A percentile compares a stretch with the other conserved stretches of the same genome.
These are phyloP conservation scores for Fusarium globosum DNA, from an alignment of 2,329 filamentous ascomycete genomes.

Conservation along the genomic window DNA sequence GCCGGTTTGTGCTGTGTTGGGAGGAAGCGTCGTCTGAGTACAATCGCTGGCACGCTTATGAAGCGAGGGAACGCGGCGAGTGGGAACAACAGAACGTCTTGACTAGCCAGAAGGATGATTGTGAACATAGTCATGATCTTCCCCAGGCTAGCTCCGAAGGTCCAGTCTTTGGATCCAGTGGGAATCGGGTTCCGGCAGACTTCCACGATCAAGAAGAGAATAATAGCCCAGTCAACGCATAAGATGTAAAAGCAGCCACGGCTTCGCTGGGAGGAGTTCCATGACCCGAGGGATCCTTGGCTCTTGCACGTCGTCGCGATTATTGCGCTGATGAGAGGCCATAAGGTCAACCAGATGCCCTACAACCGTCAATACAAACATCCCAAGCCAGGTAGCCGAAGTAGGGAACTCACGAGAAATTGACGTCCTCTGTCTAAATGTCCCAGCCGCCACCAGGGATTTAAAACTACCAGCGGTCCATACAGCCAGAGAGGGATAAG, in stretches of 20 bases:
- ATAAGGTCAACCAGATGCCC: slow-evolving; percentile 22
- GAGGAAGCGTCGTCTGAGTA: background rate
- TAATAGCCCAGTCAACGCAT: slow-evolving; percentile 2
- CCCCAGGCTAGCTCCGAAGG: background rate
- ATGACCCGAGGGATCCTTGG: background rate
- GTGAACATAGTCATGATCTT: slow-evolving; percentile 22
- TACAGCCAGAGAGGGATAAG: slow-evolving; percentile 4
- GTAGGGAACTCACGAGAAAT: background rate
- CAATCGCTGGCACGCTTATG: background rate
- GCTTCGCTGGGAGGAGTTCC: background rate
- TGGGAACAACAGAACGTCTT: background rate
- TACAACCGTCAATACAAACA: accelerated
- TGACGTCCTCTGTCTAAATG: slow-evolving; percentile 1
- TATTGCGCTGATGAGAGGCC: slow-evolving; percentile 8
- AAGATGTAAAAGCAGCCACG: slow-evolving; percentile 21
- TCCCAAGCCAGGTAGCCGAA: accelerated
- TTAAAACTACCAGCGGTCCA: background rate
- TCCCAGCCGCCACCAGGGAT: background rate
- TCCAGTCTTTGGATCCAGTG: slow-evolving; percentile 1
- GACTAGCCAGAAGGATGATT: background rate
- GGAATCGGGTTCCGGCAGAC: slow-evolving; percentile 13
- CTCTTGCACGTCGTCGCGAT: background rate
- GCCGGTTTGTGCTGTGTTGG: background rate
- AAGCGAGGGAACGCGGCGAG: slow-evolving; percentile 4
- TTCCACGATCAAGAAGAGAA: slow-evolving; percentile 7